Base-by-base conservation (phyloP, 176 grass and related monocot genomes). In the Pontederia crassipes region DNA sequence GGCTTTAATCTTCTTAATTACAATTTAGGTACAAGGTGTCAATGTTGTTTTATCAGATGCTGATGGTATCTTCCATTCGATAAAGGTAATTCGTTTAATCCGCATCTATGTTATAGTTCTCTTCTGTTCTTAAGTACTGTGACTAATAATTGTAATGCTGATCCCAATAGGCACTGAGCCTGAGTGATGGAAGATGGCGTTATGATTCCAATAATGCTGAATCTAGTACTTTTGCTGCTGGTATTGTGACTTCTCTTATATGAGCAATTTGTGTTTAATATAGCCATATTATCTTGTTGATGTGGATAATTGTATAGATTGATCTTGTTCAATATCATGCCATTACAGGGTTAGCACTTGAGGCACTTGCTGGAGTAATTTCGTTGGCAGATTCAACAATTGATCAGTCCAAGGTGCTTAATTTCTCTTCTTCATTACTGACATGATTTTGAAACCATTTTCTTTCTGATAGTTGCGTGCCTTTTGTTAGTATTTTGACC, bases 151-250 rank as follows among this genome's bases (percentile, higher is more conserved):
- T 12, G 15, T 8, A 53, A 68, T 55, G 16, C 77, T 55, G 54
- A 6, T 59, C 24, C 79, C 70, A 28, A 15, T 71, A 98, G 94
- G 85, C 88, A 54, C 88, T 98, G 74, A 86, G 88, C 60, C 94
- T 93, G 61, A 98, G 85, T 11, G 94, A 98, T 0, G 94, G 94
- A 51, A 98, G 82, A 71, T 89, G 94, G 94, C 79, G 82, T 65
- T 93, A 86, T 77, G 94, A 89, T 75, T 83, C 79, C 70, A 83
- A 89, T 61, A 98, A 76, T 62, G 79, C 88, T 79, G 94, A 82
- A 74, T 98, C 88, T 11, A 98, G 94, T 71, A 93, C 85, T 63
- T 89, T 81, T 65, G 88, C 88, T 77, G 94, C 88, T 75, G 94
- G 88, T 93, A 93, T 46, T 24, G 52, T 12, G 75, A 74, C 47